Base-by-base conservation (phyloP, 306 rosid genomes). In the Pterocarpus macrocarpus region DNA sequence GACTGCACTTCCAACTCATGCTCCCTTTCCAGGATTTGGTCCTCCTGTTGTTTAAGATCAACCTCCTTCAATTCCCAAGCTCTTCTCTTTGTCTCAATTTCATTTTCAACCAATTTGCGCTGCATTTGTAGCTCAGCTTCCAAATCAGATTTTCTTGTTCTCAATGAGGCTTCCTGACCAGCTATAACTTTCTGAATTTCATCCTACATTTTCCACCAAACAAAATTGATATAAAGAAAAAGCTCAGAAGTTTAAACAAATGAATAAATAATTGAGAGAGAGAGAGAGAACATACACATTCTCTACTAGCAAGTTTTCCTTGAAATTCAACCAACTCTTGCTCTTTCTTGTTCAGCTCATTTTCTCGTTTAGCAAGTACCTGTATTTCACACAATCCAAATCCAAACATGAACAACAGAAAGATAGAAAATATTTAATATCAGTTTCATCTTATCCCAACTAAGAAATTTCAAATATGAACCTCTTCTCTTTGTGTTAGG, bases 41-140 rank as follows among this genome's bases (percentile, higher is more conserved):
- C 93, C 73, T 90, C 92, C 73, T 83, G 79, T 58, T 93, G 99
- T 69, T 84, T 91, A 65, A 93, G 97, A 85, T 95, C 99, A 79
- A 95, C 93, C 86, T 95, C 99, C 86, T 88, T 90, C 85, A 95
- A 88, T 88, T 95, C 99, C 99, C 99, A 95, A 62, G 98, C 93
- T 80, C 98, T 85, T 86, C 94, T 89, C 87, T 89, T 93, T 43
- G 89, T 47, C 79, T 90, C 97, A 85, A 95, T 89, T 83, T 95
- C 98, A 70, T 88, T 87, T 83, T 93, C 98, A 87, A 88, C 89
- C 14, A 58, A 28, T 81, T 93, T 95, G 36, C 85, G 81, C 84
- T 74, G 89, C 80, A 64, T 68, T 69, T 91, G 89, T 82, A 95
- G 84, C 89, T 93, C 97, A 64, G 86, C 81, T 81, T 93, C 99